phyloP scores from a whole-genome alignment of 805 yeast genomes.

The Saccharomycopsis lassenensis region DNA sequence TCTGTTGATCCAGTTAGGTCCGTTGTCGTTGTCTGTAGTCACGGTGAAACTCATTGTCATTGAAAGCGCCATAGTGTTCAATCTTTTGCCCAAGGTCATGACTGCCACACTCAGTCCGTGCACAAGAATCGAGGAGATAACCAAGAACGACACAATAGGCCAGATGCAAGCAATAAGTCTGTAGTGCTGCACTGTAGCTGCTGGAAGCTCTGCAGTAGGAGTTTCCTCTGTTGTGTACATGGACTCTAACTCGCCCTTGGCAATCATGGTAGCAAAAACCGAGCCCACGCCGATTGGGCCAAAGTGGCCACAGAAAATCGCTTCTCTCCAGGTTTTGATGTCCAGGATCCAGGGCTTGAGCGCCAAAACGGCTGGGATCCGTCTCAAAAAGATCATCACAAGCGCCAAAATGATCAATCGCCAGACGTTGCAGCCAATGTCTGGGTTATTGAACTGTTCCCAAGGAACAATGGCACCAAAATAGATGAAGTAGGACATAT shows the following conservation, averaged over 20 bases:
- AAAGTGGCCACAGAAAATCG: conserved; percentile 87
- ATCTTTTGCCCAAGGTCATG: conserved; percentile 64
- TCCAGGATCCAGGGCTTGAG: conserved; percentile 78
- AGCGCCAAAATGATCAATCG: conserved; percentile 65
- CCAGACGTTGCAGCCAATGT: conserved; percentile 66
- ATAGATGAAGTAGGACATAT: conserved; percentile 79
- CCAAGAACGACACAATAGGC: conserved; percentile 77
- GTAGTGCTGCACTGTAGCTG: conserved; percentile 38
- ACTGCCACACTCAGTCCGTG: conserved; percentile 90
- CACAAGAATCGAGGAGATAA: conserved; percentile 71
- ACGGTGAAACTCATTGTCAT: conserved; percentile 76
- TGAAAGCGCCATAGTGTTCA: conserved; percentile 86
- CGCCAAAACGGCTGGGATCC: conserved; percentile 72
- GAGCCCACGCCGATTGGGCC: conserved; percentile 98
- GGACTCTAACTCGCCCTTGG: conserved; percentile 59
- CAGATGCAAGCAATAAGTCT: conserved; percentile 55
- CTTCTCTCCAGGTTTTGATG: conserved; percentile 86
- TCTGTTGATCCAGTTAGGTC: conserved; percentile 72
- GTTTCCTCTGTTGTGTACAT: conserved; percentile 39
- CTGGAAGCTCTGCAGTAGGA: conserved; percentile 43
- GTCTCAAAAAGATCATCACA: conserved; percentile 60
- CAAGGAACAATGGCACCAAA: conserved; percentile 90
- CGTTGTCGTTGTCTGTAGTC: conserved; percentile 38
- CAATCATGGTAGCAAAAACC: conserved; percentile 69
- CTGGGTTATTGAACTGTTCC: conserved; percentile 56